These are phyloP conservation scores for Apocynum venetum DNA, from an alignment of 257 asterid species.

Conservation along the genomic window DNA sequence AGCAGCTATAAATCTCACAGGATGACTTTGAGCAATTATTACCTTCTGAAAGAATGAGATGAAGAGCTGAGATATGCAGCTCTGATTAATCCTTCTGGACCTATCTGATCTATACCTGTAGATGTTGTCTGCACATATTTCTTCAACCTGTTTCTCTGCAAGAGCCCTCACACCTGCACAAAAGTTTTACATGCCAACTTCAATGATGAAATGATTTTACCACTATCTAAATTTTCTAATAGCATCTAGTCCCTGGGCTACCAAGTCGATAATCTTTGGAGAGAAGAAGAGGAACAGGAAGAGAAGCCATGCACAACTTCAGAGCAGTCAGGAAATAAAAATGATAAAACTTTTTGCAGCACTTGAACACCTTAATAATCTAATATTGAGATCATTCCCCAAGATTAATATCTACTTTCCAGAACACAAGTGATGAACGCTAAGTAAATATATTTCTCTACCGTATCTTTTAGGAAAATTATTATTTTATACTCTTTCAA, in stretches of 20 bases:
- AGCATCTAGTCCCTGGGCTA: background rate
- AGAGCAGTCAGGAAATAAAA: background rate
- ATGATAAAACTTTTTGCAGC: no score
- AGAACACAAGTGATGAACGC: no score
- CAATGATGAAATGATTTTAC: background rate
- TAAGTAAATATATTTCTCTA: background rate
- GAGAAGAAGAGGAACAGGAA: background rate
- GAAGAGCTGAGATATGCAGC: slow-evolving; percentile 75
- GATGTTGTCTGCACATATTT: slow-evolving; percentile 57
- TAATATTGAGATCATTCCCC: no score
- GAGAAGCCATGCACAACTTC: background rate
- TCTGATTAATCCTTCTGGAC: slow-evolving; percentile 53
- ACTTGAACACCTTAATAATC: no score
- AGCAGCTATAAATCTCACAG: slow-evolving; percentile 6
- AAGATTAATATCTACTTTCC: no score
- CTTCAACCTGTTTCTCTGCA: slow-evolving; percentile 73
- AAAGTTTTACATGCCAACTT: slow-evolving; percentile 16
- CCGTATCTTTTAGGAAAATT: background rate
- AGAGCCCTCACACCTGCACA: slow-evolving; percentile 70
- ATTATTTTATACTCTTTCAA: background rate
- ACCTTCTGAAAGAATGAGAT: slow-evolving; percentile 73
- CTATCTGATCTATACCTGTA: slow-evolving; percentile 44
- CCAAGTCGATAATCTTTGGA: background rate
- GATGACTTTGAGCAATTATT: slow-evolving; percentile 13
- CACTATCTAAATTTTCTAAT: background rate